Evolutionary conservation across 805 yeast species (phyloP), one percentile per base, ranked within the genome.

Genomic region (Sugiyamaella americana): DNA sequence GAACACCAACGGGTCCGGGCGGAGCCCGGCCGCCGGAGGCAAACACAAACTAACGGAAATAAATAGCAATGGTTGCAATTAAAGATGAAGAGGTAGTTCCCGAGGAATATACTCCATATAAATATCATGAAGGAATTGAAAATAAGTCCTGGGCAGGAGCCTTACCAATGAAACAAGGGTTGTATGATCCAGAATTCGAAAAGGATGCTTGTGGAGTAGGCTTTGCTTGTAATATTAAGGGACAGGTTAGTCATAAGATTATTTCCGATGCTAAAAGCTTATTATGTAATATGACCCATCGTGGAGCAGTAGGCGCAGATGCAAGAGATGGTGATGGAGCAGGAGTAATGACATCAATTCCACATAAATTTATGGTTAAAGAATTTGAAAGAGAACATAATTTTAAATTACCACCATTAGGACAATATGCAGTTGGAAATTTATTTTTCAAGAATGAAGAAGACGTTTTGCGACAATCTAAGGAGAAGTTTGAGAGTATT

Each of bases 141-240:
- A 87, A 88, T 74, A 79, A 71, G 56, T 83, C 96, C 2, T 91
- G 98, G 98, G 97, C 97, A 20, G 79, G 84, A 41, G 75, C 93
- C 6, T 73, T 91, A 54, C 98, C 98, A 41, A 76, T 78, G 39
- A 80, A 80, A 55, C 83, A 88, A 68, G 98, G 96, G 32, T 79
- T 91, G 45, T 91, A 91, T 68, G 87, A 93, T 65, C 98, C 98
- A 8, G 93, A 85, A 48, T 78, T 74, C 58, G 98, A 91, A 66
- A 87, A 87, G 61, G 98, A 91, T 62, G 96, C 97, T 41, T 91
- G 98, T 75, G 98, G 98, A 71, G 98, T 93, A 43, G 98, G 98
- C 52, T 91, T 91, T 68, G 87, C 95, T 40, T 87, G 97, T 65
- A 87, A 91, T 71, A 84, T 89, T 70, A 87, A 88, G 66, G 97